phyloP scores from a whole-genome alignment of 352 stramenopile genomes.

The Phytophthora melonis region DNA sequence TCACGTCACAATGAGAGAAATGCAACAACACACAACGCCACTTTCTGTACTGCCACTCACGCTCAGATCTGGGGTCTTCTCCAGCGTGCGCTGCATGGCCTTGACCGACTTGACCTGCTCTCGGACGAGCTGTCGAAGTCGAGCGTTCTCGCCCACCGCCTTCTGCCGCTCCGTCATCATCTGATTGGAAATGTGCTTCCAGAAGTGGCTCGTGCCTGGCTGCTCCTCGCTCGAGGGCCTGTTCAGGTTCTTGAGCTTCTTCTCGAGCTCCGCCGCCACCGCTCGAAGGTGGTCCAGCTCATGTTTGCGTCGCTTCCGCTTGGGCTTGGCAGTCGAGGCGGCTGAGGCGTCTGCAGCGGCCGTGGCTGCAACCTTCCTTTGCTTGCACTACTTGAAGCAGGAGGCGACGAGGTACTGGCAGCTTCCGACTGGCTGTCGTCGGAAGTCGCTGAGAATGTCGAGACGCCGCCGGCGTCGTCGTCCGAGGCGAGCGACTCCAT shows the following conservation, averaged over 20 bases:
- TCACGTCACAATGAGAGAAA: neutral
- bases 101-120: conserved; percentile 52
- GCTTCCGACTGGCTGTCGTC: conserved; percentile 18
- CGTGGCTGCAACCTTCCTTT: conserved; percentile 4
- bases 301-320: conserved; percentile 62
- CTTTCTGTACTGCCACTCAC: conserved; percentile 16
- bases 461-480: conserved; percentile 16
- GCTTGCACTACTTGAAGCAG: neutral
- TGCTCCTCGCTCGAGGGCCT: conserved; percentile 34
- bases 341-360: neutral
- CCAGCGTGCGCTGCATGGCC: conserved; percentile 40
- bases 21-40: neutral
- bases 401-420: conserved; percentile 7
- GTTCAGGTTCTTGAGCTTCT: conserved; percentile 53
- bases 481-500: conserved; percentile 39
- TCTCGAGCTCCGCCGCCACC: conserved; percentile 50
- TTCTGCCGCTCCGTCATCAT: conserved; percentile 56
- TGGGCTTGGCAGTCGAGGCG: conserved; percentile 35
- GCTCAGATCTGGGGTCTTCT: conserved; percentile 42
- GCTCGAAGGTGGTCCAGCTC: conserved; percentile 63
- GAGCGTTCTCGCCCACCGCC: conserved; percentile 54
- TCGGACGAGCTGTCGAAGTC: conserved; percentile 54
- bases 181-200: conserved; percentile 58
- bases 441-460: neutral
- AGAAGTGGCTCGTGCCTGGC: conserved; percentile 43